Evolutionary conservation across 2,329 filamentous ascomycete species (phyloP).

Genomic region (Cryphonectria nitschkei): DNA sequence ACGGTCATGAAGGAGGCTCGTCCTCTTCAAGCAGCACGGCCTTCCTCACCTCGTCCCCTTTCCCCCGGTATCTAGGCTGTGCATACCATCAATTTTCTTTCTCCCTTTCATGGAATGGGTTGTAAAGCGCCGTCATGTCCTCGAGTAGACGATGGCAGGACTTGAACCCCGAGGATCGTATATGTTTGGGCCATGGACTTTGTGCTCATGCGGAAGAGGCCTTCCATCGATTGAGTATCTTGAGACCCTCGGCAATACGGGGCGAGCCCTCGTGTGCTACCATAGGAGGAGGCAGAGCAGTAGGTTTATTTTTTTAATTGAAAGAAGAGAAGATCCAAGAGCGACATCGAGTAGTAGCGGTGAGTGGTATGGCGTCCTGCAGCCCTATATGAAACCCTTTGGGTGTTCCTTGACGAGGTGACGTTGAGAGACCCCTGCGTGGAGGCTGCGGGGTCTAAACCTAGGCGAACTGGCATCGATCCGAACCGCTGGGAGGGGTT

Average conservation of each 20-base stretch:
- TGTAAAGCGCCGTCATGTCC: background rate
- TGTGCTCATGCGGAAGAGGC: too few relatives aligned
- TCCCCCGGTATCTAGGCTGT: too few relatives aligned
- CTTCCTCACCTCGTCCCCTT: background rate
- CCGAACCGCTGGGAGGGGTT: background rate
- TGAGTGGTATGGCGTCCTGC: background rate
- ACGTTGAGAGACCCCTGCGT: background rate
- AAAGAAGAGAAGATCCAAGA: background rate
- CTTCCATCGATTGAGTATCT: too few relatives aligned
- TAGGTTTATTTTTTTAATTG: too few relatives aligned
- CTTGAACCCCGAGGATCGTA: too few relatives aligned
- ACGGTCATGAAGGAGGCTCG: background rate
- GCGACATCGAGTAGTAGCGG: background rate
- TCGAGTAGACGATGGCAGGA: background rate
- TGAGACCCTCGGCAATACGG: too few relatives aligned
- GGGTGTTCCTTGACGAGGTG: background rate
- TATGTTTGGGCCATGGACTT: too few relatives aligned
- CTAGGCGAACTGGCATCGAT: background rate
- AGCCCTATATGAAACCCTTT: background rate
- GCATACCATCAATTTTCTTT: too few relatives aligned
- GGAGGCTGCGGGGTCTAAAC: background rate
- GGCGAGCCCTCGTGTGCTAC: too few relatives aligned
- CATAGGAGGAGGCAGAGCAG: too few relatives aligned
- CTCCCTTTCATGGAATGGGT: too few relatives aligned
- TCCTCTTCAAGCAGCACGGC: conserved; percentile 21